These are phyloP conservation scores for Logfia minima DNA, from an alignment of 129 eudicot genomes.

Conservation along the genomic window DNA sequence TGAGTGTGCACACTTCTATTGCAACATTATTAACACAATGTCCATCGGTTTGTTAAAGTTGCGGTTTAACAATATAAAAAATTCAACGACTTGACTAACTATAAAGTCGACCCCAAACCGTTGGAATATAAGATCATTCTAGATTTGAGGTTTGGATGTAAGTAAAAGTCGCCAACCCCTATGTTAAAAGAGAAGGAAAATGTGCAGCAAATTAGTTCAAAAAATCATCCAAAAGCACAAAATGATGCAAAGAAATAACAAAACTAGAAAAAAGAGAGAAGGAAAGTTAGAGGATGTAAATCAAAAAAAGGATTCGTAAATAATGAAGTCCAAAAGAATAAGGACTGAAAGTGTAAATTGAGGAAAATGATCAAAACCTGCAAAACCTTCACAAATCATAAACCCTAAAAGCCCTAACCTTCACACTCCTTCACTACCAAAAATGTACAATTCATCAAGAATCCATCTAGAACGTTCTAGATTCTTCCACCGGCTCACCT, in stretches of 20 bases:
- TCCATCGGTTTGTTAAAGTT: neutral
- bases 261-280: too few species aligned
- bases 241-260: too few species aligned
- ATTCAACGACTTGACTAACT: neutral
- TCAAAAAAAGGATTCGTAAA: neutral
- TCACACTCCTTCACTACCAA: neutral
- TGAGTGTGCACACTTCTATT: neutral
- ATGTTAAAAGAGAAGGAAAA: too few species aligned
- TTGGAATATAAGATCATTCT: neutral
- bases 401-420: conserved; percentile 37
- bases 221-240: too few species aligned
- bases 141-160: too few species aligned
- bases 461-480: conserved; percentile 36
- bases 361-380: neutral
- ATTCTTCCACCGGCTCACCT: conserved; percentile 36
- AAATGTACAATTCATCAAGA: conserved; percentile 37
- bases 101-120: neutral
- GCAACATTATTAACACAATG: too few species aligned
- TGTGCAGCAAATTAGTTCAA: neutral
- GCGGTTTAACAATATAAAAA: too few species aligned
- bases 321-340: neutral
- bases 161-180: too few species aligned
- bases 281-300: neutral
- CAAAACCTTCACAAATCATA: neutral
- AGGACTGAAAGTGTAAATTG: neutral